Conservation (phyloP, 2,329 filamentous ascomycete genomes). For the Diplodia intermedia region DNA sequence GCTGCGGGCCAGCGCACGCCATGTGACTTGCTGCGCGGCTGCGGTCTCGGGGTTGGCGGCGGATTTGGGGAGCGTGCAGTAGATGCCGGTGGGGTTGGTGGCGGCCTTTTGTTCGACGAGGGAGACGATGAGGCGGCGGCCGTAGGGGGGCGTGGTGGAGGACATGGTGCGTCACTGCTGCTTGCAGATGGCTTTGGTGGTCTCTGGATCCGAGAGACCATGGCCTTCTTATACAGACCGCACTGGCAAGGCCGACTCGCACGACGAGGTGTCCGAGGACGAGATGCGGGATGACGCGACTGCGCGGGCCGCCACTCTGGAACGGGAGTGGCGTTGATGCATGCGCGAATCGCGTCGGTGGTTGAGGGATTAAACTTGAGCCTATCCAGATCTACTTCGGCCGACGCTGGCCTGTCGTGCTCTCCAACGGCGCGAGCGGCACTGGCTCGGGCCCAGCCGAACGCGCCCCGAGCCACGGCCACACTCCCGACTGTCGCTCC, state of each 20-base stretch:
- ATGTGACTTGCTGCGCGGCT: not conserved
- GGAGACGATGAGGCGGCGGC: slow-evolving; percentile 5
- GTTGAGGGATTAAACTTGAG: not conserved
- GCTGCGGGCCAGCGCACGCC: not conserved
- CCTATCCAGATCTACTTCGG: not conserved
- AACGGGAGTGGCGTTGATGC: not conserved
- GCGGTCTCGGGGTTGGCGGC: not conserved
- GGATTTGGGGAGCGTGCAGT: not conserved
- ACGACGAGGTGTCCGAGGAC: no score
- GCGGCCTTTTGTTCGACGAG: not conserved
- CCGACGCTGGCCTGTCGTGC: not conserved
- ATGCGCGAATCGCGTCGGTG: not conserved
- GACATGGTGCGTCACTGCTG: not conserved
- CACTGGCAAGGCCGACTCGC: no score
- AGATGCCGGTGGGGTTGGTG: not conserved
- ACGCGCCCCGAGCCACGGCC: no score
- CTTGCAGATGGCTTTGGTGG: no score
- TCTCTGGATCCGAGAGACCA: no score
- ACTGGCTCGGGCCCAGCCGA: no score
- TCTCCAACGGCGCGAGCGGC: not conserved
- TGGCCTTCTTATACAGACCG: no score
- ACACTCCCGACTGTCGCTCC: no score
- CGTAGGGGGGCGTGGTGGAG: not conserved
- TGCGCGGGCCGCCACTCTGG: not conserved
- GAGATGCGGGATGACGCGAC: no score